These are phyloP conservation scores for Monascus ruber DNA, from an alignment of 2,329 filamentous ascomycete species.

Conservation along the genomic window DNA sequence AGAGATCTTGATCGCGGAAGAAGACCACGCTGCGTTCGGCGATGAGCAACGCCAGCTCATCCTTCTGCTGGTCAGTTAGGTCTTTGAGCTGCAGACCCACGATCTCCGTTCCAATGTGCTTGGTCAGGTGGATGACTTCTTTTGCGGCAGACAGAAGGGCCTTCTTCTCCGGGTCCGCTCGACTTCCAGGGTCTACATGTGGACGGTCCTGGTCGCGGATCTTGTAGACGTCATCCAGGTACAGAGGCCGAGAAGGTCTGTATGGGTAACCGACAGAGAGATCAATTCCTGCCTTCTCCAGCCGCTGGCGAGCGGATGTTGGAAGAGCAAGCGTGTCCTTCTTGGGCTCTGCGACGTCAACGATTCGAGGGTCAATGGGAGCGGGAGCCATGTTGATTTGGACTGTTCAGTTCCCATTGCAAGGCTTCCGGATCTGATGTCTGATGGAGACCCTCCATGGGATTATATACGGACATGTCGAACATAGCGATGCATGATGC, in stretches of 20 bases:
- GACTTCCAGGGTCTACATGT: conserved; percentile 50
- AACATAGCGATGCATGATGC: no score
- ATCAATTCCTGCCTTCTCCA: conserved; percentile 59
- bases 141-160: conserved; percentile 49
- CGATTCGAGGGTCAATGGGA: conserved; percentile 51
- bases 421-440: not conserved
- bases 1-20: conserved; percentile 51
- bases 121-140: conserved; percentile 51
- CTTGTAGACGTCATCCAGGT: conserved; percentile 56
- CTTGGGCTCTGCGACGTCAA: conserved; percentile 49
- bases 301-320: conserved; percentile 42
- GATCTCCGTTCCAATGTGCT: conserved; percentile 54
- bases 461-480: no score
- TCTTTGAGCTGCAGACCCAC: conserved; percentile 53
- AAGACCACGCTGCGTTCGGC: conserved; percentile 57
- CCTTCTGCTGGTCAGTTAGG: conserved; percentile 46
- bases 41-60: conserved; percentile 52
- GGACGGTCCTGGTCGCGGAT: conserved; percentile 48
- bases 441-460: not conserved
- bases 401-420: not conserved
- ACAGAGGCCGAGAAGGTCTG: conserved; percentile 54
- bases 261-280: conserved; percentile 61
- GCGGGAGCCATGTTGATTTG: conserved; percentile 40
- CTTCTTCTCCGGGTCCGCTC: conserved; percentile 55
- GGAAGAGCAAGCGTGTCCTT: conserved; percentile 57